Evolutionary conservation across 2,329 filamentous ascomycete species (phyloP).

Genomic region (Amesomyces nigricolor): DNA sequence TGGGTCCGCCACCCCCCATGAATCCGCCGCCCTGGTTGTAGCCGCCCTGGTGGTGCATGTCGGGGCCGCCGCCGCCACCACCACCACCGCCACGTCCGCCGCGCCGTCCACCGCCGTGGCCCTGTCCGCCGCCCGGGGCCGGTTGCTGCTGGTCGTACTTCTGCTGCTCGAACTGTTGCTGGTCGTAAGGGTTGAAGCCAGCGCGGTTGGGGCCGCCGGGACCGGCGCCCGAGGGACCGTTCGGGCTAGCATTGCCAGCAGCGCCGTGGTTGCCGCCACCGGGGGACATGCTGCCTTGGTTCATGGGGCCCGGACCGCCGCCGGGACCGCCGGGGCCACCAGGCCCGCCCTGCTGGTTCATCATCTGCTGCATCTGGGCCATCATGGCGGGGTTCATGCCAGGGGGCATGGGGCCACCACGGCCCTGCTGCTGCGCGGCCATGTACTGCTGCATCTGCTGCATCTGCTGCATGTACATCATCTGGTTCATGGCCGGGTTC

Average conservation of each 20-base stretch:
- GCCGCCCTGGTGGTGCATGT: constrained; percentile 30
- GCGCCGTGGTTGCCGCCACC: neutral
- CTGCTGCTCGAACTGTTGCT: constrained; percentile 70
- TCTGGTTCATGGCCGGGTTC: constrained; percentile 72
- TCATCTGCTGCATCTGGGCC: constrained; percentile 49
- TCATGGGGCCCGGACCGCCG: constrained; percentile 11
- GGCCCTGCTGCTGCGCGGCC: constrained; percentile 31
- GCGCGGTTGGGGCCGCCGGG: constrained; percentile 5
- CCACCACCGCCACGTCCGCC: constrained; percentile 37
- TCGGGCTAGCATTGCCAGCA: neutral
- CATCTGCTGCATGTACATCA: constrained; percentile 67
- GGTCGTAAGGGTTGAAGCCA: constrained; percentile 65
- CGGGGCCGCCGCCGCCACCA: constrained; percentile 21
- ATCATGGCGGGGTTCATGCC: constrained; percentile 43
- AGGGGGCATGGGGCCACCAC: constrained; percentile 34
- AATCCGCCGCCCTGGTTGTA: constrained; percentile 18
- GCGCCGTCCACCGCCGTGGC: constrained; percentile 30
- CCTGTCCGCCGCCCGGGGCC: constrained; percentile 20
- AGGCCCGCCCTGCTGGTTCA: constrained; percentile 35
- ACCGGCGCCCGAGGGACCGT: neutral
- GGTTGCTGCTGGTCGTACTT: constrained; percentile 64
- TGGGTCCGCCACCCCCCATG: constrained; percentile 46
- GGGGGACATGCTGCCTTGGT: constrained; percentile 9
- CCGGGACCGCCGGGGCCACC: neutral
- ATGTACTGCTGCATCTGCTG: constrained; percentile 37